Conservation (phyloP, 164 flowering plant species). For the Kalanchoe fedtschenkoi region DNA sequence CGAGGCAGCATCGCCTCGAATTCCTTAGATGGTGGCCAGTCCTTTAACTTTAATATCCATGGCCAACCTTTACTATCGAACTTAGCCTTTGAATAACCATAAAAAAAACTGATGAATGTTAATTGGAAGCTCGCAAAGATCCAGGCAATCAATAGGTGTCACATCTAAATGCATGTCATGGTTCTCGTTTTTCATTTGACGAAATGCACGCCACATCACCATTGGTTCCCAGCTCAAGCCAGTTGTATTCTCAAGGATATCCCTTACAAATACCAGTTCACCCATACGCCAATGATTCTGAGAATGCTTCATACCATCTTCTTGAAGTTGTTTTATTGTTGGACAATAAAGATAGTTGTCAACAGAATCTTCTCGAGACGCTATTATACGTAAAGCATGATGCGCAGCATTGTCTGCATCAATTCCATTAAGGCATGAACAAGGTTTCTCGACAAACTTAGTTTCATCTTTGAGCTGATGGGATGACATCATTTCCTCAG, state of each 20-base stretch:
- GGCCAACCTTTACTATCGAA: slow-evolving; percentile 17
- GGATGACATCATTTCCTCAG: slow-evolving; percentile 11
- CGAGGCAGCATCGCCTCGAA: slow-evolving; percentile 34
- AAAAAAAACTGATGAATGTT: slow-evolving; percentile 30
- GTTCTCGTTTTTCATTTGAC: slow-evolving; percentile 21
- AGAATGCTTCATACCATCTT: slow-evolving; percentile 38
- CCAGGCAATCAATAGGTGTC: slow-evolving; percentile 43
- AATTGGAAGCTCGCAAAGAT: slow-evolving; percentile 47
- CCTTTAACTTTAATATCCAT: slow-evolving; percentile 33
- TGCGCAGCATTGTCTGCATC: slow-evolving; percentile 3
- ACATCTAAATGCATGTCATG: slow-evolving; percentile 19
- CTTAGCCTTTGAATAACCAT: slow-evolving; percentile 24
- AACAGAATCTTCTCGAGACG: slow-evolving; percentile 30
- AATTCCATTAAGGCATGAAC: slow-evolving; percentile 21
- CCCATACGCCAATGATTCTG: slow-evolving; percentile 56
- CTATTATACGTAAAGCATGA: slow-evolving; percentile 25
- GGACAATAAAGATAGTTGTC: slow-evolving; percentile 53
- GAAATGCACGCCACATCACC: slow-evolving; percentile 75
- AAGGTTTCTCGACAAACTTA: slow-evolving; percentile 12
- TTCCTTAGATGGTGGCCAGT: slow-evolving; percentile 33
- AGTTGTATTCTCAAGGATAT: slow-evolving; percentile 36
- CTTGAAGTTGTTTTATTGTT: slow-evolving; percentile 22
- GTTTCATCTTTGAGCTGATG: slow-evolving; percentile 6
- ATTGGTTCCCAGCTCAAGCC: slow-evolving; percentile 80
- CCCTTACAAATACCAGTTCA: slow-evolving; percentile 54